These are phyloP conservation scores for Groenewaldozyma sp. DNA, from an alignment of 1,139 yeast genomes.

Conservation along the genomic window DNA sequence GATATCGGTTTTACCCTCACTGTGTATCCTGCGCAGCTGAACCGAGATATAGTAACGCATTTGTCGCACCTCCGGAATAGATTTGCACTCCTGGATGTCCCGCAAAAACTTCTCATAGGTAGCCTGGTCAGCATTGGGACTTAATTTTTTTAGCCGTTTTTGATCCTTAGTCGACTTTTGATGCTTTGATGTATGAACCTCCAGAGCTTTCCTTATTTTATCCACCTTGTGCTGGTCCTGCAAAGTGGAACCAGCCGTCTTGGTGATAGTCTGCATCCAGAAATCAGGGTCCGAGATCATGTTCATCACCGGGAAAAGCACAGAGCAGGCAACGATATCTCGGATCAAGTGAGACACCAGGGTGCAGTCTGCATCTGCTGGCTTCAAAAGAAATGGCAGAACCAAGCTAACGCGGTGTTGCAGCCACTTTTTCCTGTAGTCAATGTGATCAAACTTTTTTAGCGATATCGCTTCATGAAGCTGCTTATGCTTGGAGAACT, in stretches of 20 bases:
- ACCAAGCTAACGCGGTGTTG: conserved; percentile 37
- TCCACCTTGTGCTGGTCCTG: conserved; percentile 72
- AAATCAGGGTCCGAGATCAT: conserved; percentile 67
- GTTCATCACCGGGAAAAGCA: conserved; percentile 44
- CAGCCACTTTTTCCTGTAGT: conserved; percentile 49
- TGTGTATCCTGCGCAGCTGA: conserved; percentile 28
- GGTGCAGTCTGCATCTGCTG: conserved; percentile 41
- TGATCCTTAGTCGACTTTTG: conserved; percentile 4
- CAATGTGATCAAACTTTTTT: conserved; percentile 31
- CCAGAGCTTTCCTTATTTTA: conserved; percentile 59
- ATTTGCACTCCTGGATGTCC: conserved; percentile 28
- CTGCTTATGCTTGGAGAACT: conserved; percentile 41
- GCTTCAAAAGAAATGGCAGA: conserved; percentile 43
- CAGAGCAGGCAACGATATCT: conserved; percentile 55
- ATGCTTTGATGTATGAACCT: conserved; percentile 42
- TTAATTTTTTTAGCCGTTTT: conserved; percentile 13
- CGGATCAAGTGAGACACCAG: conserved; percentile 44
- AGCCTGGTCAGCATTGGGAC: conserved; percentile 27
- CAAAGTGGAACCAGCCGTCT: conserved; percentile 53
- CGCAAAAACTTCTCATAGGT: conserved; percentile 39
- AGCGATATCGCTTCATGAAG: conserved; percentile 56
- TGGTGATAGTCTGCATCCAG: conserved; percentile 58
- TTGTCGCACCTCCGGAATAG: conserved; percentile 36
- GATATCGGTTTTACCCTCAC: conserved; percentile 13
- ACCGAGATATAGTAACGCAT: conserved; percentile 36